Base-by-base conservation (phyloP, 352 stramenopile genomes). In the Globisporangium nunn region DNA sequence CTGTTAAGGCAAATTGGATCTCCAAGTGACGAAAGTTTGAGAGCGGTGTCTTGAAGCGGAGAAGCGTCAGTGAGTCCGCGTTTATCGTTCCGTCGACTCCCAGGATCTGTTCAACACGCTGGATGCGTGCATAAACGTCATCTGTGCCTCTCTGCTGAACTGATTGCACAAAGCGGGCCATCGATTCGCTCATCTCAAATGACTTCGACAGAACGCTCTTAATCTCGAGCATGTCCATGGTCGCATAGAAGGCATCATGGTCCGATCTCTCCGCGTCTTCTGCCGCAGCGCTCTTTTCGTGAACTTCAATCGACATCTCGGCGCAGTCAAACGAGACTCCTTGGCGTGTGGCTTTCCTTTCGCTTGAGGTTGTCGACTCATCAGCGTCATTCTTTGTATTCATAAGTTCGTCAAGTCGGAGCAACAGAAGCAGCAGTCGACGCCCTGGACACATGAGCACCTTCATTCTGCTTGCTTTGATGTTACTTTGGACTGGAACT, bases 331-430 rank as follows among this genome's bases (percentile, higher is more conserved):
- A 54, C 10, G 59, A 35, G 1, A 61, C 44, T 5, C 54, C 53
- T 47, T 66, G 59, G 2, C 54, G 50, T 14, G 50, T 37, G 3
- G 54, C 44, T 29, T 28, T 17, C 29, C 50, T 60, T 28, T 18
- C 23, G 35, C 45, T 11, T 6, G n/a, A 8, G 11, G 3, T 28
- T 51, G 17, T 5, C 29, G 18, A 18, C 31, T 49, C 33, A 5
- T 17, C 44, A 10, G 17, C 41, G 8, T 41, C 28, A 12, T 66
- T 35, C 35, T 52, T 63, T 10, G 30, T 28, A 48, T 67, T 82
- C 4, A 62, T 41, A 5, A 88, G 63, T 31, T 83, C 70, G 18
- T 88, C 74, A 8, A 88, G 59, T 4, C 66, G 72, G 28, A 82
- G 47, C 37, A 80, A 61, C 4, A 88, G 44, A 6, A 86, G 56